Percentiles rank a stretch among this genome's conserved stretches.
phyloP scores from a whole-genome alignment of 768 basidiomycete species.

The Floccularia luteovirens region DNA sequence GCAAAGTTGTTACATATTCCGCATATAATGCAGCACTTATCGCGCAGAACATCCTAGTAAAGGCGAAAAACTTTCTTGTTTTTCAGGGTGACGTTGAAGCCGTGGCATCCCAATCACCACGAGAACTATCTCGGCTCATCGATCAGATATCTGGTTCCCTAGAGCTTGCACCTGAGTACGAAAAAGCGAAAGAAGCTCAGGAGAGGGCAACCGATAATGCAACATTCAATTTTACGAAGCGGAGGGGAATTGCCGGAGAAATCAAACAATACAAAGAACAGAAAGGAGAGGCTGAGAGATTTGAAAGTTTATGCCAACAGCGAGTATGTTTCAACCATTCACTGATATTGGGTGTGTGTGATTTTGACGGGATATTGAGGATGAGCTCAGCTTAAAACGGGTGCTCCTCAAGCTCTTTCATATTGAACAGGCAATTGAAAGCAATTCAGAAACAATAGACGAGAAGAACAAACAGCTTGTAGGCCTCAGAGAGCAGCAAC shows the following conservation, averaged over 20 bases:
- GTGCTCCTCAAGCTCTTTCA: constrained; percentile 86
- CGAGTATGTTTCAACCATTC: constrained; percentile 38
- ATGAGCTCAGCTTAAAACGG: constrained; percentile 74
- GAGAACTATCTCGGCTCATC: constrained; percentile 82
- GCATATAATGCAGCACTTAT: constrained; percentile 86
- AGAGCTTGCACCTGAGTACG: constrained; percentile 84
- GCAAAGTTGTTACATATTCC: constrained; percentile 73
- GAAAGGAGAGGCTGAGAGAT: constrained; percentile 86
- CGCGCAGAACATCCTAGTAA: constrained; percentile 91
- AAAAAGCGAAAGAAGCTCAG: constrained; percentile 79
- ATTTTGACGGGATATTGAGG: constrained; percentile 47
- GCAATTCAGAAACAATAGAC: constrained; percentile 62
- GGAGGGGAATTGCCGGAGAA: constrained; percentile 89
- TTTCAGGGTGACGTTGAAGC: constrained; percentile 99
- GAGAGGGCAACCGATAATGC: constrained; percentile 92
- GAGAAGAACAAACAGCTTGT: constrained; percentile 66
- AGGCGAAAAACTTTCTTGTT: constrained; percentile 98
- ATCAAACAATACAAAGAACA: constrained; percentile 98
- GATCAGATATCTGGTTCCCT: constrained; percentile 95
- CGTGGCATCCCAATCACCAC: constrained; percentile 90
- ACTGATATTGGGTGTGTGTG: not conserved
- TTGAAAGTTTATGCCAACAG: constrained; percentile 70
- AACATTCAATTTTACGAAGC: constrained; percentile 90
- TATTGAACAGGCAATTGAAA: constrained; percentile 77
- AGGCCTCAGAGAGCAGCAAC: constrained; percentile 63